Percentiles rank a stretch among this genome's conserved stretches.
Conservation (phyloP, 345 rosid species). For the Eucalyptus coolabah region DNA sequence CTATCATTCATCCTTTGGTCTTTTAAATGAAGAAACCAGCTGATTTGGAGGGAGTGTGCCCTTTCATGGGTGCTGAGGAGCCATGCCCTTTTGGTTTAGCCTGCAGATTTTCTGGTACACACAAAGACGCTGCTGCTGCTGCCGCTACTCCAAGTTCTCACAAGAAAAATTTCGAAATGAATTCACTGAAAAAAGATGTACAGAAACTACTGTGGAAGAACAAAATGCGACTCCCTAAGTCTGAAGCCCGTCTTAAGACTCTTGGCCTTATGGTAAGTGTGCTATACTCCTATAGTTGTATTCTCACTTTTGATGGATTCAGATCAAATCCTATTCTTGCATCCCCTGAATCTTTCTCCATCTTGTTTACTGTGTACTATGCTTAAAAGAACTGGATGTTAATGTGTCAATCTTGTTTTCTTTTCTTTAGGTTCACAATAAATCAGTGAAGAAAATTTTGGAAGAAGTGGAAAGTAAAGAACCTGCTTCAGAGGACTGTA, state of each 20-base stretch:
- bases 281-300: not conserved
- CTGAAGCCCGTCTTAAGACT: constrained; percentile 58
- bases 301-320: not conserved
- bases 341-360: not conserved
- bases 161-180: constrained; percentile 37
- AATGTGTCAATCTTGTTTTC: not conserved
- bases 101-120: constrained; percentile 71
- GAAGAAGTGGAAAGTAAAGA: constrained; percentile 21
- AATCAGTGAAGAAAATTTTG: constrained; percentile 23
- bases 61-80: constrained; percentile 38
- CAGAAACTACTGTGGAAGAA: constrained; percentile 91
- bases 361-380: not conserved
- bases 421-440: constrained; percentile 27
- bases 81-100: constrained; percentile 71
- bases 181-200: constrained; percentile 62
- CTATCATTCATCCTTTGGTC: not conserved
- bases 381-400: not conserved
- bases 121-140: constrained; percentile 15
- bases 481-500: constrained; percentile 1
- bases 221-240: constrained; percentile 58
- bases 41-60: constrained; percentile 88
- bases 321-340: not conserved
- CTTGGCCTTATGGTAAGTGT: constrained; percentile 62
- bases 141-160: not conserved
- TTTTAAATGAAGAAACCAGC: constrained; percentile 58